Percentiles rank a stretch among this genome's conserved stretches.
phyloP scores from a whole-genome alignment of 495 filamentous ascomycete species.

The Daldinia concentrica region DNA sequence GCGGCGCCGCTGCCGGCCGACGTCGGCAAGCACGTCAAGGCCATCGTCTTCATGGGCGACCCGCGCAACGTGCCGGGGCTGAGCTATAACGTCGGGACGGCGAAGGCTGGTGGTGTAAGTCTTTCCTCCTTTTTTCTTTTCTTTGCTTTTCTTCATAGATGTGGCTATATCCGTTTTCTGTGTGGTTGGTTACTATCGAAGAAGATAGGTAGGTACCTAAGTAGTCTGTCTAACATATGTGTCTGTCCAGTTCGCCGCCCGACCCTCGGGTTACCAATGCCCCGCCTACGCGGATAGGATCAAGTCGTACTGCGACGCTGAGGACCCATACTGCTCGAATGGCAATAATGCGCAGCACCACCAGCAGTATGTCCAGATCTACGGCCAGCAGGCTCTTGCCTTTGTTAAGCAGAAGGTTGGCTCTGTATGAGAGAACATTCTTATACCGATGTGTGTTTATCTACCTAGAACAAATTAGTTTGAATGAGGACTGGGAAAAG shows the following conservation, averaged over 20 bases:
- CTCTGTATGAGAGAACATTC: not conserved
- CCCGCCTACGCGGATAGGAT: not conserved
- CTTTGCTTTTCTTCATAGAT: not conserved
- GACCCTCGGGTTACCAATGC: not conserved
- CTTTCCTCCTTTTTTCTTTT: no score
- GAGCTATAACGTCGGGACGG: not conserved
- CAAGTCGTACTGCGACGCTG: not conserved
- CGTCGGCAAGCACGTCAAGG: constrained; percentile 12
- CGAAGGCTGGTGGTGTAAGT: not conserved
- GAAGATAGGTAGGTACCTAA: no score
- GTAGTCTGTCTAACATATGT: not conserved
- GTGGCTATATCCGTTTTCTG: no score
- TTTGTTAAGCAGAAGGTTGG: not conserved
- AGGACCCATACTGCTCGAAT: not conserved
- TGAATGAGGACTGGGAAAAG: no score
- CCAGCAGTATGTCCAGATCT: not conserved
- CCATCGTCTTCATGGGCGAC: not conserved
- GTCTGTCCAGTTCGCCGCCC: not conserved
- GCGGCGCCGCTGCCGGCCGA: constrained; percentile 52
- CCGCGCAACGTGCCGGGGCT: not conserved
- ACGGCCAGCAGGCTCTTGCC: not conserved
- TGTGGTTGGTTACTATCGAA: no score
- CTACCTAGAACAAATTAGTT: not conserved
- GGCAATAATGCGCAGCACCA: not conserved
- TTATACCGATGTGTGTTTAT: not conserved